These are phyloP conservation scores for Cupressus sempervirens DNA, from an alignment of 75 land plant genomes.

Conservation along the genomic window DNA sequence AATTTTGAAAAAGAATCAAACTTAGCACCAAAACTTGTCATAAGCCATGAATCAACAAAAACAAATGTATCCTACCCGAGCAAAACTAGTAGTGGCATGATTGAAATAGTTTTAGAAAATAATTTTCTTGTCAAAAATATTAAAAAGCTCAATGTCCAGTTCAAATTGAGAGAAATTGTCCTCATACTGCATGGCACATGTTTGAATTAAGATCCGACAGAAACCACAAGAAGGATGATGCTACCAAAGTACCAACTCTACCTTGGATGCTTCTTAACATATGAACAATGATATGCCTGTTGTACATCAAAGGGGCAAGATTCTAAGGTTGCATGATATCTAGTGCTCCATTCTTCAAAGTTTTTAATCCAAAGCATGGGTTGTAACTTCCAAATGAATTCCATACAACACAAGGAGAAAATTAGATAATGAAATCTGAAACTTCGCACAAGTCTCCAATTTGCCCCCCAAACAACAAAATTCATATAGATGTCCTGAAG, in stretches of 20 bases:
- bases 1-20: neutral
- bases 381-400: neutral
- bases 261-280: neutral
- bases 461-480: too few relatives aligned
- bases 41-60: neutral
- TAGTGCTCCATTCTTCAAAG: neutral
- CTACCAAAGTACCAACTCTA: neutral
- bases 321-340: neutral
- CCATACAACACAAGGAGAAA: neutral
- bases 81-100: neutral
- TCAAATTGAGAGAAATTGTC: neutral
- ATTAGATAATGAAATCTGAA: neutral
- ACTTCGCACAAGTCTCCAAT: neutral
- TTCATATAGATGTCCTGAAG: neutral
- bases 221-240: neutral
- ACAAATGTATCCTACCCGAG: neutral
- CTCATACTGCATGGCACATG: too few relatives aligned
- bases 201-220: neutral
- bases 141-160: neutral
- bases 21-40: neutral
- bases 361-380: neutral
- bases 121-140: neutral
- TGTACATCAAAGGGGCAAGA: neutral
- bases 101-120: neutral
- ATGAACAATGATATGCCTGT: neutral